Evolutionary conservation across 192 early-diverging fungal species (phyloP).

Genomic region (Hyaloraphidium curvatum): DNA sequence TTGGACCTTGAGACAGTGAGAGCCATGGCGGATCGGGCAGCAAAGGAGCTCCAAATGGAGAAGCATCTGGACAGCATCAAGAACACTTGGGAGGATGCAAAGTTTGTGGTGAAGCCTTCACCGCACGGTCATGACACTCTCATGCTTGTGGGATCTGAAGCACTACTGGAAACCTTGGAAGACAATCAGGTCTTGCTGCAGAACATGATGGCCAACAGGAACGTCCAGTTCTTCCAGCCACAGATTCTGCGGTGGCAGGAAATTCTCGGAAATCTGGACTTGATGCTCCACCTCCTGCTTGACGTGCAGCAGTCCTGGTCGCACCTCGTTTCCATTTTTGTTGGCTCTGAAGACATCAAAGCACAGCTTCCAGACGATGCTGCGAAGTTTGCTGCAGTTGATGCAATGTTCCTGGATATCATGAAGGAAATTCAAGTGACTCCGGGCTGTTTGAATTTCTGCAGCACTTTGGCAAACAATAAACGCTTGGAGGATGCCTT

Average conservation of each 20-base stretch:
- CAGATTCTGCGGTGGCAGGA: constrained; percentile 48
- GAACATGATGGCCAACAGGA: constrained; percentile 45
- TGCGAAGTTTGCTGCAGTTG: constrained; percentile 36
- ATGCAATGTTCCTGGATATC: constrained; percentile 31
- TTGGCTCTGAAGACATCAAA: constrained; percentile 44
- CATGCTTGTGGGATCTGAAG: constrained; percentile 33
- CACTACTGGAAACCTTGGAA: constrained; percentile 41
- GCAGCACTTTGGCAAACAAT: constrained; percentile 33
- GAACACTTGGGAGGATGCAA: constrained; percentile 38
- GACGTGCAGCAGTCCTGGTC: constrained; percentile 48
- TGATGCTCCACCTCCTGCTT: constrained; percentile 32
- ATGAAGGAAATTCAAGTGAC: constrained; percentile 35
- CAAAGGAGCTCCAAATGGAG: constrained; percentile 44
- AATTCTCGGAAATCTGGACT: constrained; percentile 33
- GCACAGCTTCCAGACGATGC: constrained; percentile 45
- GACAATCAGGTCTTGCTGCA: constrained; percentile 51
- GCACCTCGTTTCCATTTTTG: constrained; percentile 44
- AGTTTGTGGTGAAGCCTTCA: no score
- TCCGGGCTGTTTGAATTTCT: constrained; percentile 35
- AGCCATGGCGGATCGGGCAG: constrained; percentile 40
- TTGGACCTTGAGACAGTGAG: constrained; percentile 47
- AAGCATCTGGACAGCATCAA: constrained; percentile 42
- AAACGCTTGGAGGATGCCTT: constrained; percentile 32
- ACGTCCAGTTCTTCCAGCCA: constrained; percentile 39
- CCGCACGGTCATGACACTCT: no score